Percentiles rank a stretch among this genome's conserved stretches.
These are phyloP conservation scores for Scytalidium sp. DNA, from an alignment of 2,329 filamentous ascomycete genomes.

Conservation along the genomic window DNA sequence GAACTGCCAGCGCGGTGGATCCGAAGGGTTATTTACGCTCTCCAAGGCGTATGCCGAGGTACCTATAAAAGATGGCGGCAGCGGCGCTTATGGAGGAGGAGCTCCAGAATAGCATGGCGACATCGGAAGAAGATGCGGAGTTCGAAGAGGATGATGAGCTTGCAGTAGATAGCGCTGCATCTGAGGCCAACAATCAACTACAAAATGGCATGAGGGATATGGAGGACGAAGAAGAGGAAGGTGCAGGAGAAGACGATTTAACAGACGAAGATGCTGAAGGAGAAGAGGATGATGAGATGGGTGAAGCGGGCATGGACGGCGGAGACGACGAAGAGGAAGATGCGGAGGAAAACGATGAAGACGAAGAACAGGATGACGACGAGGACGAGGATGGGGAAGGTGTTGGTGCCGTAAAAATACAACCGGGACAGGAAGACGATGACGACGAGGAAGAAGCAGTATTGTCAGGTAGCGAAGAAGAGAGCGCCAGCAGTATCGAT, in stretches of 20 bases:
- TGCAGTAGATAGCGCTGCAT: constrained; percentile 22
- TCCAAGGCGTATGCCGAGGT: constrained; percentile 16
- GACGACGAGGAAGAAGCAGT: constrained; percentile 40
- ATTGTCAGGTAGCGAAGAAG: constrained; percentile 24
- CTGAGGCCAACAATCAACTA: constrained; percentile 30
- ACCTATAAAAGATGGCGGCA: constrained; percentile 23
- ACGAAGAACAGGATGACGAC: constrained; percentile 37
- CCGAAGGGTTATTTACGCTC: not conserved
- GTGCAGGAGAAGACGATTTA: constrained; percentile 27
- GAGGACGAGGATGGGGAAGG: constrained; percentile 35
- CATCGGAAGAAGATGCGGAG: constrained; percentile 30
- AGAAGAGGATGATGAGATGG: constrained; percentile 27
- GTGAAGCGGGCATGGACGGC: constrained; percentile 26
- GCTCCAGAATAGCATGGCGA: constrained; percentile 27
- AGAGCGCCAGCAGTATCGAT: constrained; percentile 23
- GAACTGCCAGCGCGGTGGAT: not conserved
- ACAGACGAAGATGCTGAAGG: constrained; percentile 34
- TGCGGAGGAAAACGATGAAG: constrained; percentile 38
- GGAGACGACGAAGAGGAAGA: constrained; percentile 33
- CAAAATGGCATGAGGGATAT: constrained; percentile 26
- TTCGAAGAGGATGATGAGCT: constrained; percentile 31
- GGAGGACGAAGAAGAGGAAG: constrained; percentile 15
- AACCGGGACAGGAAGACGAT: constrained; percentile 25
- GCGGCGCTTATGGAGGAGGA: constrained; percentile 27
- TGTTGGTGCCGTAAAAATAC: constrained; percentile 31